Base-by-base conservation (phyloP, 1,284 basidiomycete genomes). In the Tilletiopsis washingtonensis region DNA sequence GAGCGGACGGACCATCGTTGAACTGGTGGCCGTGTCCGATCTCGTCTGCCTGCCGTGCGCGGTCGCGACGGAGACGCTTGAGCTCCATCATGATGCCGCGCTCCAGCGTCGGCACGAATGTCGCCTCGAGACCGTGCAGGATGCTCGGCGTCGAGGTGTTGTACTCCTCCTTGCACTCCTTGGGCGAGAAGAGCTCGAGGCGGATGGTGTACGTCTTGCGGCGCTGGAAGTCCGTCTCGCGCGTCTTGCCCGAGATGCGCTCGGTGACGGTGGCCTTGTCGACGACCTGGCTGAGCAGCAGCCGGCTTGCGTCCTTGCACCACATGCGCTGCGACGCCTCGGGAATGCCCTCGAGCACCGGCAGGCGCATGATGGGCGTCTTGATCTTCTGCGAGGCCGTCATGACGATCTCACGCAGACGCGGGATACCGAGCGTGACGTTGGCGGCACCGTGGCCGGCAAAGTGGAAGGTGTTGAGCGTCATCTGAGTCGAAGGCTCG, bases 401-500 rank as follows among this genome's bases (percentile, higher is more conserved):
- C 91, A 98, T 97, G 69, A 99, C 89, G 67, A 99, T 97, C 77
- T 99, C 94, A 75, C 93, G 84, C 23, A 99, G 79, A 75, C 94
- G 91, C 42, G 94, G 94, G 63, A 99, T 98, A 81, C 94, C 94
- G 43, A 99, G 81, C 2, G 94, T 99, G 57, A 99, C 94, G 74
- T 99, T 99, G 36, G 94, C 94, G 53, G 94, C 94, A 76, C 94
- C 94, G 75, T 98, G 94, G 64, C 93, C 90, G 85, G 69, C 51
- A 74, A 98, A 96, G 78, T 99, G 94, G 83, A 99, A 99, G 9
- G 94, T 99, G 75, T 99, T 99, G 61, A 99, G 78, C 25, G 94
- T 99, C 94, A 99, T 99, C 74, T 99, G 94, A 1, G 94, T 99
- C 21, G 94, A 98, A 3, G 94, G 94, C 75, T 99, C 94, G 54